phyloP scores from a whole-genome alignment of 257 asterid genomes.

The Ehretia macrophylla region DNA sequence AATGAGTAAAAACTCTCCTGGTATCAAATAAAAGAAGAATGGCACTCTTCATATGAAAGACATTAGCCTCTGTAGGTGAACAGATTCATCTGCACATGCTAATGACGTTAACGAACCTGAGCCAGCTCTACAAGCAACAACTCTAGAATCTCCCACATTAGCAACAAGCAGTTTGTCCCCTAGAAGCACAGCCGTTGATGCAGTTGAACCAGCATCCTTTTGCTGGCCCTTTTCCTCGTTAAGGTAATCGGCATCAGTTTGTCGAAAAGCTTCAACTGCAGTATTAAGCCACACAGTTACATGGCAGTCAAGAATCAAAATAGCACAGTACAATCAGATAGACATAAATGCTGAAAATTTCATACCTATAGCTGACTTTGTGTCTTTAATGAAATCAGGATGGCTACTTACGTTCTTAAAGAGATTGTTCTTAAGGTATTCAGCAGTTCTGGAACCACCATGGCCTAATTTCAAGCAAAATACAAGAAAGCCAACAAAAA shows the following conservation, averaged over 20 bases:
- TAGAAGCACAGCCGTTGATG: slow-evolving; percentile 69
- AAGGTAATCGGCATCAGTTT: slow-evolving; percentile 66
- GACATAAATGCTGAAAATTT: not conserved
- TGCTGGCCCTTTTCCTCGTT: slow-evolving; percentile 58
- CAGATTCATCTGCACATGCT: slow-evolving; percentile 70
- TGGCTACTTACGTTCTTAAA: slow-evolving; percentile 63
- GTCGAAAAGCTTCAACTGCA: slow-evolving; percentile 67
- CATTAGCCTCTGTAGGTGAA: not conserved
- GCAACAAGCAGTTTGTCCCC: slow-evolving; percentile 64
- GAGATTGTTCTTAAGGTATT: slow-evolving; percentile 69
- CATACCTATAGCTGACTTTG: slow-evolving; percentile 6
- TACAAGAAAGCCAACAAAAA: slow-evolving; percentile 1
- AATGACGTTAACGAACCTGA: slow-evolving; percentile 39
- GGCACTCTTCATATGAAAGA: no score
- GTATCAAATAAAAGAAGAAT: no score
- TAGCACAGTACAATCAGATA: not conserved
- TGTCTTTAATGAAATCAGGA: slow-evolving; percentile 39
- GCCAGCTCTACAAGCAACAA: slow-evolving; percentile 73
- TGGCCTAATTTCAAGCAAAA: slow-evolving; percentile 44
- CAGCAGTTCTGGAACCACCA: slow-evolving; percentile 80
- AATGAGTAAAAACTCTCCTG: no score
- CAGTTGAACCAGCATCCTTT: slow-evolving; percentile 86
- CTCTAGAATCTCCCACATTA: slow-evolving; percentile 84
- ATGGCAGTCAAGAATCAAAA: slow-evolving; percentile 1
- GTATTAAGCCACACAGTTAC: slow-evolving; percentile 16